Base-by-base conservation (phyloP, 768 basidiomycete genomes). In the Lentinula detonsa region DNA sequence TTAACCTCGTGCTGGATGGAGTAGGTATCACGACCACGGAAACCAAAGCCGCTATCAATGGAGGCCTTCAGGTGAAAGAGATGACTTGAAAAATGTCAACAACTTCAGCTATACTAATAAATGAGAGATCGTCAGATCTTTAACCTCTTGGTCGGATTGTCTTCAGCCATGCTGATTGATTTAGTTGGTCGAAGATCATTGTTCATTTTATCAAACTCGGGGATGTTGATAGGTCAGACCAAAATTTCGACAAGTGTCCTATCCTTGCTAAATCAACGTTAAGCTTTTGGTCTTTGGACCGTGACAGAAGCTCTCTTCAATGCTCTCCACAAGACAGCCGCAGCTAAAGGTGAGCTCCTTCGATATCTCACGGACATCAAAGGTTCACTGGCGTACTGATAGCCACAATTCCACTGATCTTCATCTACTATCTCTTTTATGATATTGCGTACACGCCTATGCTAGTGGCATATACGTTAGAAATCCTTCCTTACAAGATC, bases 401-500 rank as follows among this genome's bases (percentile, higher is more conserved):
- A 83, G 85, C 84, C 4, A 86, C 84, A 8, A 80, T 87, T 63
- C 84, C 83, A 13, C 78, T 89, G 72, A 85, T 91, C 63, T 89
- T 90, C 66, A 54, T 85, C 16, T 82, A 79, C 62, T 80, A 75
- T 62, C 72, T 78, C 62, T 80, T 79, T 63, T 82, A 82, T 63
- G 87, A 90, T 66, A 77, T 92, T 60, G 88, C 88, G 31, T 92
- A 91, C 69, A 87, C 86, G 1, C 90, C 92, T 4, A 81, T 93
- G 73, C 75, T 89, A 28, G 82, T 81, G 16, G 75, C 78, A 5
- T 81, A 85, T 65, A 80, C 82, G 5, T 75, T 93, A 61, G 93
- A 95, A 70, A 93, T 95, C 64, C 72, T 94, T 3, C 92, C 91
- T 0, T 91, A 85, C 72, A 79, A 77, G 61, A 85, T 93, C 61